Evolutionary conservation across 2,329 filamentous ascomycete species (phyloP).

Genomic region (Fusarium musae): DNA sequence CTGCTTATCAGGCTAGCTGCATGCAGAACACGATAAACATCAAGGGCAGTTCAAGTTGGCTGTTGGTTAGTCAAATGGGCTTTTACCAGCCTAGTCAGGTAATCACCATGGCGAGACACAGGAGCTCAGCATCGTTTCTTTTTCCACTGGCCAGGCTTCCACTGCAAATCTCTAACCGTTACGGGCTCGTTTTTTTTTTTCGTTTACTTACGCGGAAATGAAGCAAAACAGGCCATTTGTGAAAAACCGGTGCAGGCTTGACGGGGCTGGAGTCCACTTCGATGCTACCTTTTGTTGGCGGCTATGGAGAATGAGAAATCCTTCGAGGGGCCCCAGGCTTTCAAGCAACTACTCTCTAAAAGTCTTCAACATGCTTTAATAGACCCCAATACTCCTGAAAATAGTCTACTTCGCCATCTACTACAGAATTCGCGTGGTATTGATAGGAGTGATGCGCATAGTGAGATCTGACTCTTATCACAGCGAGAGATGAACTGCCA

Average conservation of each 20-base stretch:
- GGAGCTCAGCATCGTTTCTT: neutral
- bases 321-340: too few species aligned
- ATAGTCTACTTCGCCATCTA: fast-evolving
- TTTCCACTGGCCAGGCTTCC: neutral
- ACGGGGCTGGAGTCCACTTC: constrained; percentile 6
- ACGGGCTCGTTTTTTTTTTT: neutral
- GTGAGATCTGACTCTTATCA: neutral
- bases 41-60: neutral
- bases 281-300: constrained; percentile 6
- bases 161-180: neutral
- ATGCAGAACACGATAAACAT: neutral
- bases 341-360: fast-evolving
- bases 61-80: neutral
- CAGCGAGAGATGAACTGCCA: neutral
- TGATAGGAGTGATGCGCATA: fast-evolving
- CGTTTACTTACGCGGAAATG: neutral
- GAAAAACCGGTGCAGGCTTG: neutral
- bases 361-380: fast-evolving
- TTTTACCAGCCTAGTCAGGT: neutral
- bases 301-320: neutral
- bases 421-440: fast-evolving
- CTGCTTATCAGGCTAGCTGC: neutral
- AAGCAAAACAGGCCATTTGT: constrained; percentile 8
- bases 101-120: neutral
- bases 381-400: fast-evolving